These are phyloP conservation scores for Trichosporon asahii DNA, from an alignment of 1,284 basidiomycete species.

Conservation along the genomic window DNA sequence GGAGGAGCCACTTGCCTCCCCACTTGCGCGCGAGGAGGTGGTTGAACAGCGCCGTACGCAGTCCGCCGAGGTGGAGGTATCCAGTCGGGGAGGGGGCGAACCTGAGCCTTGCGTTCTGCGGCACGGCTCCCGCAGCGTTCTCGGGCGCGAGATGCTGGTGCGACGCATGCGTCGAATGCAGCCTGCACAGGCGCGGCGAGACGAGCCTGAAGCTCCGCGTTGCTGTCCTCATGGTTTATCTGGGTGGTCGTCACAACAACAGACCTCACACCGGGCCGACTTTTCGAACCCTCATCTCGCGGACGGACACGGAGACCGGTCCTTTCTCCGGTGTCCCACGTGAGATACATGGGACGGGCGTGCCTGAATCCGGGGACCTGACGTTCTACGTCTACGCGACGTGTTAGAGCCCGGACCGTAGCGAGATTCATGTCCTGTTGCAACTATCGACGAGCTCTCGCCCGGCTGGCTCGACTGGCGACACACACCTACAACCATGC, in stretches of 20 bases:
- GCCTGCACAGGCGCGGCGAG: background rate
- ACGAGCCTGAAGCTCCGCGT: background rate
- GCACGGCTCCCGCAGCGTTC: background rate
- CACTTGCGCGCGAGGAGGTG: constrained; percentile 76
- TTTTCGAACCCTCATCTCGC: background rate
- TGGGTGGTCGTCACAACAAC: background rate
- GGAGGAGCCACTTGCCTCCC: constrained; percentile 77
- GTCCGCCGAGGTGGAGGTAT: constrained; percentile 85
- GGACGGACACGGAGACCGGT: background rate
- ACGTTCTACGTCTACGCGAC: background rate
- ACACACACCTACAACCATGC: constrained; percentile 22
- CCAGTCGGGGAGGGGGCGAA: constrained; percentile 98
- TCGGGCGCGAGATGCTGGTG: constrained; percentile 5
- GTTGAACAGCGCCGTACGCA: constrained; percentile 95
- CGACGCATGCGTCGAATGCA: background rate
- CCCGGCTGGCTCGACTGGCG: background rate
- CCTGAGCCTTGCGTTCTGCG: constrained; percentile 57
- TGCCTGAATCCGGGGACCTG: background rate
- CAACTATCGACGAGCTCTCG: background rate
- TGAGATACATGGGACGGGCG: background rate
- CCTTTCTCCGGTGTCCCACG: background rate
- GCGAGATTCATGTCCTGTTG: constrained; percentile 7
- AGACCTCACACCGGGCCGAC: background rate
- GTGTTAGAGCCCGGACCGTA: background rate
- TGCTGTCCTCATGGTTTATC: background rate